These are phyloP conservation scores for Penicillium corylophilum DNA, from an alignment of 2,329 filamentous ascomycete species.

Conservation along the genomic window DNA sequence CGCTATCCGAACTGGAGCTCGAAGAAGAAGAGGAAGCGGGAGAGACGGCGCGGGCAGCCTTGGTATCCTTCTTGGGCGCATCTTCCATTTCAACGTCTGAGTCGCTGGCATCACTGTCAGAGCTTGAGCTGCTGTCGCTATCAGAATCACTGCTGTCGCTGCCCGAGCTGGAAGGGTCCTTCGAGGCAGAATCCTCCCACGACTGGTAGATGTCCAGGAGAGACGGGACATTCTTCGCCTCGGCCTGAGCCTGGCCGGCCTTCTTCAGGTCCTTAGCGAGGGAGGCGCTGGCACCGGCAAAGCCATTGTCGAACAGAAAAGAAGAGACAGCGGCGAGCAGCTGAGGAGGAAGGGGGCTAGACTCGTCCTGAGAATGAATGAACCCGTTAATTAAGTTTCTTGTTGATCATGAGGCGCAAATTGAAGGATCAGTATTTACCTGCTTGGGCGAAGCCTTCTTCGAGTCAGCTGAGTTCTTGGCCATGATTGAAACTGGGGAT, in stretches of 20 bases:
- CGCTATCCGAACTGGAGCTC: slow-evolving; percentile 47
- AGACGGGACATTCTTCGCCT: slow-evolving; percentile 35
- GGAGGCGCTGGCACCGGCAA: slow-evolving; percentile 59
- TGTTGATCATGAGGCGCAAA: neutral
- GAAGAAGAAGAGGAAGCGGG: slow-evolving; percentile 35
- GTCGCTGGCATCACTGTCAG: slow-evolving; percentile 35
- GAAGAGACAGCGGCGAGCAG: slow-evolving; percentile 65
- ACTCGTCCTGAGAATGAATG: slow-evolving; percentile 22
- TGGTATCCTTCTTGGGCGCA: slow-evolving; percentile 33
- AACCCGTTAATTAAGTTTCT: neutral
- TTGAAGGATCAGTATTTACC: slow-evolving; percentile 4
- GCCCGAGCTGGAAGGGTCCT: slow-evolving; percentile 23
- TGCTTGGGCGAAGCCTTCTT: slow-evolving; percentile 29
- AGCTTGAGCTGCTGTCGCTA: slow-evolving; percentile 25
- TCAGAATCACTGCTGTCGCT: slow-evolving; percentile 31
- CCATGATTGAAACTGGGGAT: slow-evolving; percentile 24
- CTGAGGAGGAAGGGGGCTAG: slow-evolving; percentile 47
- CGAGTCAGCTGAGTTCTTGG: slow-evolving; percentile 22
- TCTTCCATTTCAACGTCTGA: slow-evolving; percentile 47
- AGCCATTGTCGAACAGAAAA: slow-evolving; percentile 67
- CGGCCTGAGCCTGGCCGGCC: slow-evolving; percentile 23
- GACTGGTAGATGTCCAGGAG: slow-evolving; percentile 32
- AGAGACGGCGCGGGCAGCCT: slow-evolving; percentile 31
- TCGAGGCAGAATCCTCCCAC: slow-evolving; percentile 16
- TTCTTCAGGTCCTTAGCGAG: slow-evolving; percentile 61